Evolutionary conservation across 805 yeast species (phyloP).

Genomic region (Saturnispora ahearnii): DNA sequence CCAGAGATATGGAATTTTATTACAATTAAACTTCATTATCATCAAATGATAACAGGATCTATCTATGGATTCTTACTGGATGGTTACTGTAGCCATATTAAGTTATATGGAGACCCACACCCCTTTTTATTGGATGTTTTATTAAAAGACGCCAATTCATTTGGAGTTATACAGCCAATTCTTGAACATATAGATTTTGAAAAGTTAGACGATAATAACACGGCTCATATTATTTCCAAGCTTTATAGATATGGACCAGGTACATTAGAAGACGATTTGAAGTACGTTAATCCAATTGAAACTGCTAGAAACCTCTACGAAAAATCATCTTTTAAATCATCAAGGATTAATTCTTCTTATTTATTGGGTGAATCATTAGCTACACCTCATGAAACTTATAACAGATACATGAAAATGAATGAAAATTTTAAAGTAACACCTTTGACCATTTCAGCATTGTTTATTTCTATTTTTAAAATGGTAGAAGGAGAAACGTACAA

Average conservation of each 20-base stretch:
- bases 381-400: constrained; percentile 25
- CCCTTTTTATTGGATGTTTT: constrained; percentile 20
- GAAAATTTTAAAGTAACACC: constrained; percentile 15
- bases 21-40: constrained; percentile 19
- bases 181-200: constrained; percentile 9
- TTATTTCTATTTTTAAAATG: constrained; percentile 37
- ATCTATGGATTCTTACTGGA: constrained; percentile 15
- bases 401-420: constrained; percentile 20
- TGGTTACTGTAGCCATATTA: constrained; percentile 8
- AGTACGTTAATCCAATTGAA: constrained; percentile 14
- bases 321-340: constrained; percentile 14
- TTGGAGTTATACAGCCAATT: constrained; percentile 10
- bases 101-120: background rate
- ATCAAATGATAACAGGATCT: constrained; percentile 13
- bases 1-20: constrained; percentile 28
- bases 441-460: constrained; percentile 34
- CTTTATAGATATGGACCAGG: constrained; percentile 20
- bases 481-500: constrained; percentile 13
- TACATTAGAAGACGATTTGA: constrained; percentile 4
- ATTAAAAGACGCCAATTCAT: constrained; percentile 14
- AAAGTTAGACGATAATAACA: constrained; percentile 21
- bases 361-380: constrained; percentile 29
- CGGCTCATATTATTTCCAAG: constrained; percentile 20
- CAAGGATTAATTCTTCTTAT: constrained; percentile 19
- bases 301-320: constrained; percentile 22